Evolutionary conservation across 2,329 filamentous ascomycete species (phyloP), one percentile per base, ranked within the genome.

Genomic region (Curvularia verruculosa): DNA sequence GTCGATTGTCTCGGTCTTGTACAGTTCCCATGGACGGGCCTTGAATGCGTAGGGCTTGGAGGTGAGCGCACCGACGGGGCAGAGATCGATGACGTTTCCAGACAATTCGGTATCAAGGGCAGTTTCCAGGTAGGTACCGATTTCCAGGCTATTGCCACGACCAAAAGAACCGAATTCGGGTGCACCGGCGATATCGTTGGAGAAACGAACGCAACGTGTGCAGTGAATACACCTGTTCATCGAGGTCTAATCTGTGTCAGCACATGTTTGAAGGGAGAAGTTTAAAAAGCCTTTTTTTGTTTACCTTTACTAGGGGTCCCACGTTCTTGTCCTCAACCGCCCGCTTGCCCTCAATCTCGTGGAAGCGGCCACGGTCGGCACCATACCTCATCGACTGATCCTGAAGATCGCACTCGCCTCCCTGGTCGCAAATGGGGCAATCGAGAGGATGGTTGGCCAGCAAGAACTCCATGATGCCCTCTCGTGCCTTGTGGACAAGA

Each of bases 201-300:
- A 91, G 80, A 99, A 99, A 75, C 95, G 92, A 69, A 99, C 87
- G 80, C 95, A 99, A 73, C 95, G 88, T 63, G 95, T 99, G 84
- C 95, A 99, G 83, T 99, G 95, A 73, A 99, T 99, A 80, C 95
- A 99, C 77, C 95, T 87, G 85, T 99, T 99, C 95, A 99, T 99
- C 48, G 95, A 99, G 3, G 95, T 99, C 87, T 83, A 59, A 4
- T 31, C 12, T 40, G 15, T 40, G 61, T 80, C 49, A 79, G 75
- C 46, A 57, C 12, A 39, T 8, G 34, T 31, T 52, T 37, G 21
- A 26, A 5, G 26, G 26, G 54, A 23, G 39, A 12, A n/a, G 7
- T 12, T 28, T n/a, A 21, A 23, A 3, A 24, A 36, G 31, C 12
- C 7, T 5, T 29, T 29, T 41, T 40, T 19, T 51, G n/a, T 60